These are phyloP conservation scores for Colletotrichum cuscutae DNA, from an alignment of 2,329 filamentous ascomycete species.

Conservation along the genomic window DNA sequence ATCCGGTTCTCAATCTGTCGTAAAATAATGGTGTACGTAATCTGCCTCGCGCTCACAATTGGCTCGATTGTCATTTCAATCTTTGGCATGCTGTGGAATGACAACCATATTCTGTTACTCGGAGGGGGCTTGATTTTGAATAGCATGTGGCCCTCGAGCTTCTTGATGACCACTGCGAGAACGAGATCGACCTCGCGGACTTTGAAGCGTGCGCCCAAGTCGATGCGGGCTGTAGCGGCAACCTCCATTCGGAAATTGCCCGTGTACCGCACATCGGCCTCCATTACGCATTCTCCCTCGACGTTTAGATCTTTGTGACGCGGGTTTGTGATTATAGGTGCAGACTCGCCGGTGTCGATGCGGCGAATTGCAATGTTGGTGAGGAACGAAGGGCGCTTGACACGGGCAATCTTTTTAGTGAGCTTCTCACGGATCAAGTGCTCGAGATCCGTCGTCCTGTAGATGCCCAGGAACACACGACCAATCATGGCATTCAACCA, in stretches of 20 bases:
- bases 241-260: conserved; percentile 92
- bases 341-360: conserved; percentile 87
- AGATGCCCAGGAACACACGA: conserved; percentile 86
- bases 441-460: conserved; percentile 86
- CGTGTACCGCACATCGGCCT: conserved; percentile 88
- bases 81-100: conserved; percentile 93
- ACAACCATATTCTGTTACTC: conserved; percentile 95
- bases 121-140: conserved; percentile 94
- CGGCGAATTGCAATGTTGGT: conserved; percentile 84
- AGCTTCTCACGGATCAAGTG: conserved; percentile 85
- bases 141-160: conserved; percentile 84
- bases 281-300: conserved; percentile 88
- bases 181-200: conserved; percentile 89
- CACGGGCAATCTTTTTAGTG: conserved; percentile 94
- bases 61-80: conserved; percentile 96
- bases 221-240: conserved; percentile 91
- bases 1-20: conserved; percentile 95
- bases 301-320: conserved; percentile 89
- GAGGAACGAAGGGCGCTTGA: conserved; percentile 91
- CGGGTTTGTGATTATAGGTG: conserved; percentile 89
- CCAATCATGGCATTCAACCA: conserved; percentile 96
- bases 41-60: conserved; percentile 93
- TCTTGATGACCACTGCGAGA: conserved; percentile 85
- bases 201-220: conserved; percentile 89
- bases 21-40: conserved; percentile 92